These are phyloP conservation scores for Climacium dendroides DNA, from an alignment of 225 moss, liverwort and hornwort genomes.

Conservation along the genomic window DNA sequence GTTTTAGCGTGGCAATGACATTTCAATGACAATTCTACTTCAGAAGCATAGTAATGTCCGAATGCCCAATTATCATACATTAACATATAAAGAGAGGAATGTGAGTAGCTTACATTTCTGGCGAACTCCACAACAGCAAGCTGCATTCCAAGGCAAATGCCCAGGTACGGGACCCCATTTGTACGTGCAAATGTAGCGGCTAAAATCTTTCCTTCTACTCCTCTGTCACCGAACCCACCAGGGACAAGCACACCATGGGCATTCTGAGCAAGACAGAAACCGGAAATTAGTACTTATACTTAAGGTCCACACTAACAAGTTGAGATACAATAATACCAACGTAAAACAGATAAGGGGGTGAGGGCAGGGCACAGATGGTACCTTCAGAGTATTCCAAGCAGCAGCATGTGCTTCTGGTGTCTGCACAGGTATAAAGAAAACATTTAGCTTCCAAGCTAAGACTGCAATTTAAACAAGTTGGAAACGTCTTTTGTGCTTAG, in stretches of 20 bases:
- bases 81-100: not conserved
- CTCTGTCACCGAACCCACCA: conserved; percentile 92
- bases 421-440: conserved; percentile 16
- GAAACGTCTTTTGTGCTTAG: not conserved
- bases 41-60: not conserved
- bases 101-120: conserved; percentile 29
- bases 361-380: not conserved
- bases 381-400: conserved; percentile 81
- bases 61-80: not conserved
- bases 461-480: not conserved
- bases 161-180: conserved; percentile 66
- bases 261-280: conserved; percentile 20
- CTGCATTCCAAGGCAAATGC: conserved; percentile 96
- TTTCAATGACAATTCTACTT: not conserved
- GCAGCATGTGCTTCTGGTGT: conserved; percentile 46
- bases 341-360: not conserved
- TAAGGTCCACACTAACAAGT: not conserved
- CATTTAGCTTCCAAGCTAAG: not conserved
- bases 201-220: conserved; percentile 80
- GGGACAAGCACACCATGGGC: conserved; percentile 82
- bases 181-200: conserved; percentile 78
- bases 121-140: conserved; percentile 94
- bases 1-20: not conserved
- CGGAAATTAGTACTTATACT: not conserved
- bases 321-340: not conserved